phyloP scores from a whole-genome alignment of 805 yeast genomes.

The Candida stauntonica region DNA sequence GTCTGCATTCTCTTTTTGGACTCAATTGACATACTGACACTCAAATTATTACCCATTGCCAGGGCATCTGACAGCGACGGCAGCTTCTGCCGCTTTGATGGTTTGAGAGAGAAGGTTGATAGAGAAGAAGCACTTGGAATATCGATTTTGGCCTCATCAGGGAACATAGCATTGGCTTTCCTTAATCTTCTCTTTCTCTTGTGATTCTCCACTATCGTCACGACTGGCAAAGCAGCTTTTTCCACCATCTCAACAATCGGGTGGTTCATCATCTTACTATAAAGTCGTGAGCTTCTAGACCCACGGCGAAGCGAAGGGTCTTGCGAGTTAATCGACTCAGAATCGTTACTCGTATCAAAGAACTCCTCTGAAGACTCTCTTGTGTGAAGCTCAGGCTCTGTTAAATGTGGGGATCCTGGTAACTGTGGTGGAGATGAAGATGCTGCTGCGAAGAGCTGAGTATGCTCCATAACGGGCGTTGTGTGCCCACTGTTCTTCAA shows the following conservation, averaged over 20 bases:
- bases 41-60: constrained; percentile 31
- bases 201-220: constrained; percentile 39
- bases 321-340: constrained; percentile 6
- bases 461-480: constrained; percentile 6
- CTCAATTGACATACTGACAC: constrained; percentile 51
- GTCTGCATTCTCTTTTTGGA: constrained; percentile 73
- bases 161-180: constrained; percentile 26
- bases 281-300: constrained; percentile 26
- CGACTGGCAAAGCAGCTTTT: constrained; percentile 51
- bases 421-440: too few relatives aligned
- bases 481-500: constrained; percentile 22
- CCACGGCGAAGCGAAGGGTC: constrained; percentile 1
- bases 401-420: not conserved
- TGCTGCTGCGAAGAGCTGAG: not conserved
- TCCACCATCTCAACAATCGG: constrained; percentile 50
- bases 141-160: constrained; percentile 25
- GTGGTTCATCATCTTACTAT: constrained; percentile 38
- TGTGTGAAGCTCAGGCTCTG: too few relatives aligned
- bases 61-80: constrained; percentile 34
- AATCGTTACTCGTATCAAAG: constrained; percentile 8
- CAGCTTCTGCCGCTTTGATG: constrained; percentile 28
- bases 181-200: constrained; percentile 36
- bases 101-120: constrained; percentile 10
- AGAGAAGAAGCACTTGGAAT: constrained; percentile 7
- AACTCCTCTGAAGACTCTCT: constrained; percentile 1